Evolutionary conservation across 768 basidiomycete genomes (phyloP), one percentile per base, ranked within the genome.

Genomic region (Hydnomerulius pinastri): DNA sequence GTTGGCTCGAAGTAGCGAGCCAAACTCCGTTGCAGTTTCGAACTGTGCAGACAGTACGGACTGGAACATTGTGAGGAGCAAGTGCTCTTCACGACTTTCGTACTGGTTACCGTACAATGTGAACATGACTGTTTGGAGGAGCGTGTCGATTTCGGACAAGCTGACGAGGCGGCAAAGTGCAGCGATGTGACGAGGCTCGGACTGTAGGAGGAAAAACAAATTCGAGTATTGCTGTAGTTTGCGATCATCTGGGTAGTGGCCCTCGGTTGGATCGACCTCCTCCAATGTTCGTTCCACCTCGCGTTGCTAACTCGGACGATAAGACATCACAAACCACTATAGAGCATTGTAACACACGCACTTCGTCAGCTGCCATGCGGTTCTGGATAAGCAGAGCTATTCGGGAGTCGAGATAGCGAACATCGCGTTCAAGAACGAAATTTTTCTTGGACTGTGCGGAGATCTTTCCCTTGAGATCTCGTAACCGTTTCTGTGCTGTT

Each of bases 401-500:
- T 47, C 97, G 82, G 30, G 91, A 92, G 75, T 99, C 97, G 36
- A 99, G 85, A 69, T 98, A 99, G 43, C 97, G 88, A 28, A 99
- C 97, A 70, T 99, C 97, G 38, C 97, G 87, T 69, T 99, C 97
- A 10, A 99, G 82, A 33, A 99, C 97, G 62, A 99, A 99, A 74
- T 99, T 99, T 84, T 98, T 98, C 81, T 99, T 99, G 47, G 92
- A 95, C 73, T 98, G 97, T 0, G 93, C 90, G 12, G 97, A 98
- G 53, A 99, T 99, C 66, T 94, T 90, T 23, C 87, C 83, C 75
- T 99, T 99, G 56, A 99, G 80, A 61, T 99, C 97, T 25, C 97
- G 81, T 25, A 99, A 76, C 40, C 96, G 92, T 71, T 96, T 98
- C 77, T 99, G 97, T 42, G 97, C 97, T 93, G 66, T 43, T 21